Percentiles rank a stretch among this genome's conserved stretches.
These are phyloP conservation scores for Kregervanrija fluxuum DNA, from an alignment of 805 yeast genomes.

Conservation along the genomic window DNA sequence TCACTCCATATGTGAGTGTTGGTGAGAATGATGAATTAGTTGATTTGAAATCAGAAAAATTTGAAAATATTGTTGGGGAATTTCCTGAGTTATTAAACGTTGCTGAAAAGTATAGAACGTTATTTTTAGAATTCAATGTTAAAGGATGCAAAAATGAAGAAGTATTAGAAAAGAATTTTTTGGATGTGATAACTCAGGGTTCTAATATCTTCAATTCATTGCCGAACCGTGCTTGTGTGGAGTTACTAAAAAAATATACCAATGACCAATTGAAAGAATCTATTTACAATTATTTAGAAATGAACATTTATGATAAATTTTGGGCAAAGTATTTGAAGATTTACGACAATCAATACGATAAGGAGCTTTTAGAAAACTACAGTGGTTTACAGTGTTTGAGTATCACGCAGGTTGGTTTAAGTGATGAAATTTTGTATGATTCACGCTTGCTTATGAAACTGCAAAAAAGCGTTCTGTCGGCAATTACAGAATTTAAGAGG, in stretches of 20 bases:
- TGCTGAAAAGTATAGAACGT: neutral
- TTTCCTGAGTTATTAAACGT: neutral
- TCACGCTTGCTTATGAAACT: slow-evolving; percentile 16
- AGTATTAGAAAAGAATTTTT: slow-evolving; percentile 5
- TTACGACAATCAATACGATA: slow-evolving; percentile 10
- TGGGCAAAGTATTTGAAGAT: slow-evolving; percentile 41
- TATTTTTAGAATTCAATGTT: slow-evolving; percentile 3
- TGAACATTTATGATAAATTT: slow-evolving; percentile 55
- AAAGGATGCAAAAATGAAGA: slow-evolving; percentile 5
- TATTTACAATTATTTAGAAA: slow-evolving; percentile 66
- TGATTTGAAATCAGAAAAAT: neutral
- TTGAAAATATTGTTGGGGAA: slow-evolving; percentile 1
- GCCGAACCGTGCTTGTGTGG: slow-evolving; percentile 6
- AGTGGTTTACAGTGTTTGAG: slow-evolving; percentile 33
- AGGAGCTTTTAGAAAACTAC: slow-evolving; percentile 24
- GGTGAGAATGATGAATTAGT: too few relatives aligned
- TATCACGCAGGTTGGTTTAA: slow-evolving; percentile 44
- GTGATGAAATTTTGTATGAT: slow-evolving; percentile 16
- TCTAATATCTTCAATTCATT: slow-evolving; percentile 24
- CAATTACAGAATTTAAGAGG: slow-evolving; percentile 45
- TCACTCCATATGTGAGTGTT: too few relatives aligned
- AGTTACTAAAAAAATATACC: slow-evolving; percentile 9
- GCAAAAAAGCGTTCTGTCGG: slow-evolving; percentile 41
- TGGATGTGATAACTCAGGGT: slow-evolving; percentile 16
- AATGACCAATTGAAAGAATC: slow-evolving; percentile 40